These are phyloP conservation scores for Metarhizium anisopliae DNA, from an alignment of 2,329 filamentous ascomycete species.

Conservation along the genomic window DNA sequence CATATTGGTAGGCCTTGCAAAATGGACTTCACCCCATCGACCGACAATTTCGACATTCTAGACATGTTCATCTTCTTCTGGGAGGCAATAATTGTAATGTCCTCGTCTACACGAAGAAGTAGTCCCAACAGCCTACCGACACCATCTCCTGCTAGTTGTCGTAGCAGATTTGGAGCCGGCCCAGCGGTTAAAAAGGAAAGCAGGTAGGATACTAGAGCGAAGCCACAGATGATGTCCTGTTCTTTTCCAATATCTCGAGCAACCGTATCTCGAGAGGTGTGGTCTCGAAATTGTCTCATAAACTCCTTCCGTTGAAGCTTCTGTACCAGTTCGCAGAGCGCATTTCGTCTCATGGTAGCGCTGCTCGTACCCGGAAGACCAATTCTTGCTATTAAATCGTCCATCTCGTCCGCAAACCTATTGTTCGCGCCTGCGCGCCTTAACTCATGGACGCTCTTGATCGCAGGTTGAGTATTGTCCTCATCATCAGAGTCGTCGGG, in stretches of 20 bases:
- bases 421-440: slow-evolving; percentile 58
- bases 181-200: slow-evolving; percentile 52
- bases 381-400: slow-evolving; percentile 54
- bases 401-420: slow-evolving; percentile 56
- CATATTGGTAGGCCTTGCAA: slow-evolving; percentile 50
- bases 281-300: slow-evolving; percentile 61
- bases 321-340: slow-evolving; percentile 49
- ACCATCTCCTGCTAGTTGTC: slow-evolving; percentile 45
- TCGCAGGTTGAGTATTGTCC: slow-evolving; percentile 37
- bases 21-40: slow-evolving; percentile 44
- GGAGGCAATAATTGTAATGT: slow-evolving; percentile 51
- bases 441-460: slow-evolving; percentile 57
- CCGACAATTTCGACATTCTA: slow-evolving; percentile 47
- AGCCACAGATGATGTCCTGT: slow-evolving; percentile 52
- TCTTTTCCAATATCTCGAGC: slow-evolving; percentile 52
- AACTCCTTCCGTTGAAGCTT: slow-evolving; percentile 56
- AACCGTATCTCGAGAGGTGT: slow-evolving; percentile 61
- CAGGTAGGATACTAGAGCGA: slow-evolving; percentile 55
- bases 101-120: slow-evolving; percentile 43
- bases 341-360: slow-evolving; percentile 45
- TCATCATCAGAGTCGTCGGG: slow-evolving; percentile 28
- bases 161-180: slow-evolving; percentile 49
- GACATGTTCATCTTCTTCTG: slow-evolving; percentile 63
- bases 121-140: slow-evolving; percentile 45
- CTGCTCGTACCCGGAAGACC: slow-evolving; percentile 37